These are phyloP conservation scores for Amanita polypyramis DNA, from an alignment of 768 basidiomycete species.

Conservation along the genomic window DNA sequence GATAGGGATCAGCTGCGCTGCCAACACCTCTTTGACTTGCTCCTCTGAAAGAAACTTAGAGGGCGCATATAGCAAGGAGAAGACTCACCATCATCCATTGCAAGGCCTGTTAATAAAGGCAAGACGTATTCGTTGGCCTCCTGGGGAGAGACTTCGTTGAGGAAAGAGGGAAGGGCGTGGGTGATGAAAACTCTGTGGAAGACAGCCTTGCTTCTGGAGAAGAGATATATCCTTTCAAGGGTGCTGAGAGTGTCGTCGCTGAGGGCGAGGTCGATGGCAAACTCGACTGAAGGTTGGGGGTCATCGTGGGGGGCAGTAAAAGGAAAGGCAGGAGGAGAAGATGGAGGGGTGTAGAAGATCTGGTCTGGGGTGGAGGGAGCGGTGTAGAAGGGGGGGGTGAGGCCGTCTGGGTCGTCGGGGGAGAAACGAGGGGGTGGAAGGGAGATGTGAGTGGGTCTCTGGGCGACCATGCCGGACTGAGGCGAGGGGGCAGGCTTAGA, in stretches of 20 bases:
- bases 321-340: conserved; percentile 24
- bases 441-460: conserved; percentile 6
- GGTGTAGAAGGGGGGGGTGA: conserved; percentile 34
- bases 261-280: conserved; percentile 30
- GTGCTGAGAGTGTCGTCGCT: conserved; percentile 78
- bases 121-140: conserved; percentile 92
- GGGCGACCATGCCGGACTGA: conserved; percentile 5
- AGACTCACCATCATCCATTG: conserved; percentile 71
- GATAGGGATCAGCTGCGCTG: conserved; percentile 66
- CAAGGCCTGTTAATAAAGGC: conserved; percentile 77
- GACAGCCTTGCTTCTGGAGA: conserved; percentile 63
- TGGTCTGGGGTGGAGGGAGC: conserved; percentile 34
- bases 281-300: conserved; percentile 23
- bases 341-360: conserved; percentile 26
- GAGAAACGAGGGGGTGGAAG: conserved; percentile 6
- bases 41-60: conserved; percentile 46
- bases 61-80: conserved; percentile 6
- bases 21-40: conserved; percentile 78
- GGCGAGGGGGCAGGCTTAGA: background rate
- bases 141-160: conserved; percentile 65
- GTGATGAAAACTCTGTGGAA: conserved; percentile 71
- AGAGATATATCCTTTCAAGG: conserved; percentile 88
- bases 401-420: background rate
- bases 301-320: conserved; percentile 20
- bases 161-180: conserved; percentile 69